phyloP scores from a whole-genome alignment of 768 basidiomycete genomes.

The Mycena capillaripes region DNA sequence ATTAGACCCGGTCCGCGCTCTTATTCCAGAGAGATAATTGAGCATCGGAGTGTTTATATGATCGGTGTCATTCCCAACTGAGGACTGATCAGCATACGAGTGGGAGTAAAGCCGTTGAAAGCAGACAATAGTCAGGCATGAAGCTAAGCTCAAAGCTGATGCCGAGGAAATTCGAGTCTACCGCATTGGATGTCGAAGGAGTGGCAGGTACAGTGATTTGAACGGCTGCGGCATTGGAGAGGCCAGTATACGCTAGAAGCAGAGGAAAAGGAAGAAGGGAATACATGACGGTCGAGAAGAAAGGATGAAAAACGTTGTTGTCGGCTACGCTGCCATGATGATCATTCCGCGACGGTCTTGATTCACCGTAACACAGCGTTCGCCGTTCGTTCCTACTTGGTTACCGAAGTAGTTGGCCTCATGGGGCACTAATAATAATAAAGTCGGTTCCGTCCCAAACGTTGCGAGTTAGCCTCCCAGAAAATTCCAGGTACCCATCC shows the following conservation, averaged over 20 bases:
- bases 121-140: constrained; percentile 67
- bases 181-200: constrained; percentile 53
- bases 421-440: too few species aligned
- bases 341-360: too few species aligned
- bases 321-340: too few species aligned
- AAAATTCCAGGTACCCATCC: too few species aligned
- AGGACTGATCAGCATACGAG: not conserved
- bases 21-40: constrained; percentile 71
- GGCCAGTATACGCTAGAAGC: constrained; percentile 24
- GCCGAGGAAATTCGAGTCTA: constrained; percentile 71
- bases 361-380: too few species aligned
- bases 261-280: constrained; percentile 22
- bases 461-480: too few species aligned
- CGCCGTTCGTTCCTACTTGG: too few species aligned
- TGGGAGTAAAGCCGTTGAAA: not conserved
- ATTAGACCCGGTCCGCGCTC: constrained; percentile 57
- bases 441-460: too few species aligned
- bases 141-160: constrained; percentile 77
- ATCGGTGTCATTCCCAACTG: constrained; percentile 66
- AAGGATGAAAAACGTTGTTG: not conserved
- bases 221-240: constrained; percentile 45
- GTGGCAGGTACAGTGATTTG: constrained; percentile 49
- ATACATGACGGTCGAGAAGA: constrained; percentile 22
- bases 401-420: too few species aligned
- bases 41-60: constrained; percentile 66